phyloP scores from a whole-genome alignment of 2,329 filamentous ascomycete species.

The Diaporthe ampelina region DNA sequence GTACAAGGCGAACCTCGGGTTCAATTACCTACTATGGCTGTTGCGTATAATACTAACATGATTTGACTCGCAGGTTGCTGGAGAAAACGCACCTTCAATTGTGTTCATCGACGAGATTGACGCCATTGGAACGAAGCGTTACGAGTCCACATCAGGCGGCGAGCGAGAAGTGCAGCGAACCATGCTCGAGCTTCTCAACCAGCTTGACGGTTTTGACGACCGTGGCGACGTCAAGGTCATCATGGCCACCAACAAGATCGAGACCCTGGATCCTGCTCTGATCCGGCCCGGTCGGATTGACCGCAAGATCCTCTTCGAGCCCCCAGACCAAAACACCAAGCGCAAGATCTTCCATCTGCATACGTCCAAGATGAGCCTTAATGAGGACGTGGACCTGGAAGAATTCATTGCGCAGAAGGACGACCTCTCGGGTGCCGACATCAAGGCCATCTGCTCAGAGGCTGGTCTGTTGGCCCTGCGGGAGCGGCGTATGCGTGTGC shows the following conservation, averaged over 20 bases:
- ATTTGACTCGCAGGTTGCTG: conserved; percentile 74
- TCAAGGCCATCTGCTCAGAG: conserved; percentile 99
- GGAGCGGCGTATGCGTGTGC: conserved; percentile 96
- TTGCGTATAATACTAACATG: background rate
- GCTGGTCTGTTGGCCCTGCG: conserved; percentile 94
- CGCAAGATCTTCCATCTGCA: conserved; percentile 99
- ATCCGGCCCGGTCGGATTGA: conserved; percentile 98
- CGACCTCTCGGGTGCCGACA: conserved; percentile 95
- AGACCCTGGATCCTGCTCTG: conserved; percentile 93
- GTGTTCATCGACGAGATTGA: conserved; percentile 99
- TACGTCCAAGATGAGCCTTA: conserved; percentile 98
- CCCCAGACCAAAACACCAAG: conserved; percentile 85
- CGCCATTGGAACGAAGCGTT: conserved; percentile 98
- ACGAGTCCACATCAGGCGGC: conserved; percentile 96
- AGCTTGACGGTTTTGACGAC: conserved; percentile 98
- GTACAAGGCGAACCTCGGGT: conserved; percentile 40
- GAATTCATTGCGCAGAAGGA: conserved; percentile 99
- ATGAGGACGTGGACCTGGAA: conserved; percentile 96
- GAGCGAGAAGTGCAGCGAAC: conserved; percentile 98
- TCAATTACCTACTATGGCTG: background rate
- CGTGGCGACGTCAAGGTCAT: conserved; percentile 99
- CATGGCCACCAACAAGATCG: conserved; percentile 99
- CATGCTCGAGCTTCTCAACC: conserved; percentile 98
- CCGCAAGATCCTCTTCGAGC: conserved; percentile 88
- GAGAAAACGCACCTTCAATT: conserved; percentile 95